Conservation (phyloP, 805 yeast genomes). For the Pichia nakasei region DNA sequence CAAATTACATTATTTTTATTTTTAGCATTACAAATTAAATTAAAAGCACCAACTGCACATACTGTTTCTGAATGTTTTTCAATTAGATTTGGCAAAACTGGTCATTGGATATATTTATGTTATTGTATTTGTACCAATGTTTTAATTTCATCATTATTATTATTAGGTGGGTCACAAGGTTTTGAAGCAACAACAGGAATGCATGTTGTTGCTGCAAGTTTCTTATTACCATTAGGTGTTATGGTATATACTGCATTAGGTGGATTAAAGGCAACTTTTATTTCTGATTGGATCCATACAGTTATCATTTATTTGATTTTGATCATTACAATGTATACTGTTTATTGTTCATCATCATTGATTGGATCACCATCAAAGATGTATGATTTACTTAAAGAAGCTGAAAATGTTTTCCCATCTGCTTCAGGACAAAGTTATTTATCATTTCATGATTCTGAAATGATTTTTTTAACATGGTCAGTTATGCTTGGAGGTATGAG, state of each 20-base stretch:
- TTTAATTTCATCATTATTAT: constrained; percentile 24
- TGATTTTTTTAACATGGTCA: constrained; percentile 25
- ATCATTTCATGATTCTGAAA: constrained; percentile 25
- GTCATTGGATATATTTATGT: constrained; percentile 29
- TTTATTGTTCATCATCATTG: constrained; percentile 28
- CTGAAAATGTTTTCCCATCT: constrained; percentile 24
- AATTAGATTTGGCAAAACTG: constrained; percentile 31
- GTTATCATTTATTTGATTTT: constrained; percentile 27
- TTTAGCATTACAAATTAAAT: constrained; percentile 32
- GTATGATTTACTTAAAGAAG: constrained; percentile 33
- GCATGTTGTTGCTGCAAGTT: constrained; percentile 36
- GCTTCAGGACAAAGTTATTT: constrained; percentile 26
- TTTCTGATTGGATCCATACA: constrained; percentile 46
- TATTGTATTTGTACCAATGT: constrained; percentile 31
- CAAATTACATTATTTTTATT: constrained; percentile 31
- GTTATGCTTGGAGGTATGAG: constrained; percentile 26
- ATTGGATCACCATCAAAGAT: constrained; percentile 38
- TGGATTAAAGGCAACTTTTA: constrained; percentile 45
- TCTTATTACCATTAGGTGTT: constrained; percentile 40
- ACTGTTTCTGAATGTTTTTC: constrained; percentile 34
- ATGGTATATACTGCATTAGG: constrained; percentile 41
- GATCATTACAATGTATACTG: constrained; percentile 26
- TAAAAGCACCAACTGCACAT: constrained; percentile 34
- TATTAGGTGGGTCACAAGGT: constrained; percentile 38
- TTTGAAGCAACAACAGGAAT: constrained; percentile 36